Evolutionary conservation across 371 early-diverging fungal species (phyloP).

Genomic region (Chytridium lagenaria): DNA sequence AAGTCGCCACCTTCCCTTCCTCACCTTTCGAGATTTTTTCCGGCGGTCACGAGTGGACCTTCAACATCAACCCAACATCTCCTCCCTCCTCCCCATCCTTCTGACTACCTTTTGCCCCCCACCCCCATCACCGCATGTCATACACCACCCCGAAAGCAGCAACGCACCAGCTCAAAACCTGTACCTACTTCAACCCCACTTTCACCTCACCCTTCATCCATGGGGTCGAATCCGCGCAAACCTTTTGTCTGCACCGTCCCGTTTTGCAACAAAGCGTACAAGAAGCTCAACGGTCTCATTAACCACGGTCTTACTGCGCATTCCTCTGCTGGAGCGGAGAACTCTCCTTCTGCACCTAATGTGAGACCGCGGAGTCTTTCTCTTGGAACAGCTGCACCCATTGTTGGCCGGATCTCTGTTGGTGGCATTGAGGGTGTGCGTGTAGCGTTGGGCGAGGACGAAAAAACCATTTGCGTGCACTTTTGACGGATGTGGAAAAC

Average conservation of each 20-base stretch:
- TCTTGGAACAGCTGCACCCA: constrained; percentile 27
- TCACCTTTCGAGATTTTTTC: no score
- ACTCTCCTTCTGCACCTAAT: no score
- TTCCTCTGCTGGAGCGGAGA: constrained; percentile 14
- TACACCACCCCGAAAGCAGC: no score
- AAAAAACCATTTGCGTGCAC: constrained; percentile 47
- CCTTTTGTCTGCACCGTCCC: constrained; percentile 27
- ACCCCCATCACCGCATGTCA: no score
- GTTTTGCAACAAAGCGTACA: constrained; percentile 40
- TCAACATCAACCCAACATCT: not conserved
- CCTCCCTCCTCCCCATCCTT: no score
- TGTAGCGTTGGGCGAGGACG: constrained; percentile 36
- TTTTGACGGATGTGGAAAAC: constrained; percentile 38
- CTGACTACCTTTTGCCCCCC: no score
- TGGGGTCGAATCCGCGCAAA: not conserved
- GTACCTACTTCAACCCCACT: no score
- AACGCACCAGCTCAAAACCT: no score
- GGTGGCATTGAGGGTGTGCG: constrained; percentile 32
- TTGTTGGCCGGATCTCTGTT: constrained; percentile 24
- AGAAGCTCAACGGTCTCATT: constrained; percentile 46
- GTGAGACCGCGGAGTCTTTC: not conserved
- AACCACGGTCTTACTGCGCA: constrained; percentile 43
- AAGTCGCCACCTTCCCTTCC: no score
- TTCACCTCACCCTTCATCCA: no score
- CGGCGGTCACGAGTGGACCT: no score